Evolutionary conservation across 1,139 yeast genomes (phyloP), one percentile per base, ranked within the genome.

Genomic region (Scheffersomyces segobiensis): DNA sequence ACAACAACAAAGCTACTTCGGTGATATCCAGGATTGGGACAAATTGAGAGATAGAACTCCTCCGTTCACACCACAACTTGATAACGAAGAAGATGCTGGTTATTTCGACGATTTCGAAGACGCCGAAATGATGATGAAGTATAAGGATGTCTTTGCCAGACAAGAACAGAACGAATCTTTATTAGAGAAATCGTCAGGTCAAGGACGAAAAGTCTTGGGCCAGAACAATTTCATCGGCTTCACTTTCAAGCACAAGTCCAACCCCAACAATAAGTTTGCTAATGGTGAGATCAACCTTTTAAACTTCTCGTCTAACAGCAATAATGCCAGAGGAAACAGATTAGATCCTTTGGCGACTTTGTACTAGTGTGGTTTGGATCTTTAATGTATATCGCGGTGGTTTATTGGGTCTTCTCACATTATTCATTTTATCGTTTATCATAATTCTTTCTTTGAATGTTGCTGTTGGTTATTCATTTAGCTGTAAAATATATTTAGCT

Each of bases 71-170:
- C 99, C 99, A 1, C 97, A 96, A 69, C 82, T 96, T 62, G 98
- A 95, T 70, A 91, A 93, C 61, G 99, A 96, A 69, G 96, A 93
- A 62, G 99, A 96, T 76, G 98, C 98, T 0, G 99, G 99, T 1
- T 96, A 96, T 76, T 96, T 96, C 72, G 99, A 96, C 75, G 99
- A 96, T 72, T 96, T 96, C 71, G 93, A 91, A 62, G 96, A 92
- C 73, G 98, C 93, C 69, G 93, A 91, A 57, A 97, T 96, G 73
- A 93, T 96, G 98, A 93, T 95, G 65, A 93, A 95, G 75, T 96
- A 96, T 77, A 95, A 96, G 68, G 99, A 96, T 69, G 99, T 96
- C 20, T 89, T 93, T 81, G 93, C 92, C 64, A 88, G 96, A 75
- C 92, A 89, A 68, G 91, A 86, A 58, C 93, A 90, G 65, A 85